These are phyloP conservation scores for Globisporangium mamillatum DNA, from an alignment of 352 stramenopile species.

Conservation along the genomic window DNA sequence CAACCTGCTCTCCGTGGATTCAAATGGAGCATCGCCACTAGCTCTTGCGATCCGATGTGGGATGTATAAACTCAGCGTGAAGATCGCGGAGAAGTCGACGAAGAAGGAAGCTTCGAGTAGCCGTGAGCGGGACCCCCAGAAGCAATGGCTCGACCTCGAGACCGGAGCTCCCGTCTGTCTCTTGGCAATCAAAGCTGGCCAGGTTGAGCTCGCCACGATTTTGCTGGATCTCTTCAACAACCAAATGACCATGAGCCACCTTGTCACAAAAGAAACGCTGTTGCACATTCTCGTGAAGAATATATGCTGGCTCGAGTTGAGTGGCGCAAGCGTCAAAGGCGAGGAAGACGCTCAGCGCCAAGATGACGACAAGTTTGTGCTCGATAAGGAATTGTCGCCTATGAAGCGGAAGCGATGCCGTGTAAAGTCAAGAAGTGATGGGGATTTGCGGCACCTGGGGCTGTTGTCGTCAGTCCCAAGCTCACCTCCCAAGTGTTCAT, in stretches of 20 bases:
- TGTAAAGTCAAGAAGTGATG: conserved; percentile 46
- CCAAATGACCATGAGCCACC: conserved; percentile 23
- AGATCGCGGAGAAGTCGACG: conserved; percentile 16
- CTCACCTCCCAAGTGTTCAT: neutral
- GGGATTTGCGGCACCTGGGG: conserved; percentile 35
- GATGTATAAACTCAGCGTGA: conserved; percentile 48
- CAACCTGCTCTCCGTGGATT: conserved; percentile 39
- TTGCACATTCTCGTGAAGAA: conserved; percentile 50
- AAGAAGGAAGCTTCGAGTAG: neutral
- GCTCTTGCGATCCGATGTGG: conserved; percentile 55
- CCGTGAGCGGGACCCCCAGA: neutral
- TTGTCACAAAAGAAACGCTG: conserved; percentile 29
- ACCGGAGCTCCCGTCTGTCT: conserved; percentile 37
- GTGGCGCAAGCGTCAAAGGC: conserved; percentile 1
- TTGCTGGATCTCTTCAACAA: conserved; percentile 38
- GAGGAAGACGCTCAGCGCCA: neutral
- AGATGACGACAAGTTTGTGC: neutral
- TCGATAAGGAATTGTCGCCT: conserved; percentile 1
- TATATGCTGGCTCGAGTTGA: conserved; percentile 34
- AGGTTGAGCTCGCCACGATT: conserved; percentile 56
- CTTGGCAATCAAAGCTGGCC: conserved; percentile 50
- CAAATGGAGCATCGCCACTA: conserved; percentile 33
- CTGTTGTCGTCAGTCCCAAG: conserved; percentile 5
- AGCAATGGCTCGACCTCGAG: conserved; percentile 49
- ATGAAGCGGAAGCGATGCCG: conserved; percentile 27